Base-by-base conservation (phyloP, 129 eudicot genomes). In the Tanacetum coccineum region DNA sequence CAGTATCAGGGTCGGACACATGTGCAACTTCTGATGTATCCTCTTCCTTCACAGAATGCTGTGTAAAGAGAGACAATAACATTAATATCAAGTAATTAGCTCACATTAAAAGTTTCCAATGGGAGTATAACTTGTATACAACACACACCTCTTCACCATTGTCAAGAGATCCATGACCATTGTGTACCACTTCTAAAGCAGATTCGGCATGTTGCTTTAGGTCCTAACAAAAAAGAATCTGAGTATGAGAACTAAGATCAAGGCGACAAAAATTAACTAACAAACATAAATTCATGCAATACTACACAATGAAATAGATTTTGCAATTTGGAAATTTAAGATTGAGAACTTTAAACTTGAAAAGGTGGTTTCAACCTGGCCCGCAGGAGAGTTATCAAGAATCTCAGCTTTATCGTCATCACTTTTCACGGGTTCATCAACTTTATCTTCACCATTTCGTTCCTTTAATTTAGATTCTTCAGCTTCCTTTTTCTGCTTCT, bases 401-500 rank as follows among this genome's bases (percentile, higher is more conserved):
- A 40, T 22, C 56, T 67, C 91, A 39, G 74, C 58, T 55, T 62
- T 21, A 49, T 82, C 82, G 45, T 82, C 82, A 13, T 73, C 46
- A 62, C 75, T 74, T 68, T 71, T 67, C 58, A 45, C 66, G 19
- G 26, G 62, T 21, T 78, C 59, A 26, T 78, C 84, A 57, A 30
- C 79, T 60, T 75, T 70, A 47, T 73, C 84, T 12, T 28, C 81
- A 32, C 19, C 73, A 54, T 75, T 77, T 68, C 26, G 62, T 79
- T 83, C 76, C 59, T 71, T 78, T 46, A 1, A 59, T 60, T 76
- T 58, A 64, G 90, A 74, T 78, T 83, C 84, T 66, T 87, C 91
- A 21, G 84, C 85, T 74, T 83, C 88, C 74, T 72, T 83, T 71
- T 71, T 86, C 74, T 79, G 87, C 79, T 88, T 82, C 75, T 88